phyloP scores from a whole-genome alignment of 208 protist genomes.

The Leishmania turanica region DNA sequence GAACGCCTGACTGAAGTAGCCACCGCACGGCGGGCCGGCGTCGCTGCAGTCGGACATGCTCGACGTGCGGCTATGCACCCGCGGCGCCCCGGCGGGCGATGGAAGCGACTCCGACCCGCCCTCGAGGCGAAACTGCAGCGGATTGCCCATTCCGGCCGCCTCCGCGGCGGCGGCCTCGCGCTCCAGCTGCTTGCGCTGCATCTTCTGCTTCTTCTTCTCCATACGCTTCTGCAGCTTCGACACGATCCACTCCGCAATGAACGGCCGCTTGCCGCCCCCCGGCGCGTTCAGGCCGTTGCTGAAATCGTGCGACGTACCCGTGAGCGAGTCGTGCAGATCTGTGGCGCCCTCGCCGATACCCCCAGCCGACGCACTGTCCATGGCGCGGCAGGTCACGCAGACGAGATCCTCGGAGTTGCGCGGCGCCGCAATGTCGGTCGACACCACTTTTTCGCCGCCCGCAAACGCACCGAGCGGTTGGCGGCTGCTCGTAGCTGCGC shows the following conservation, averaged over 20 bases:
- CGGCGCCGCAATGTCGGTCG: slow-evolving; percentile 10
- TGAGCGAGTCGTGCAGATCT: neutral
- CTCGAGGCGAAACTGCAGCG: neutral
- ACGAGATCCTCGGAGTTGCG: slow-evolving; percentile 26
- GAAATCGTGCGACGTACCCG: neutral
- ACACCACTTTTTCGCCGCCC: neutral
- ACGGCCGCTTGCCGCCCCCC: slow-evolving; percentile 5
- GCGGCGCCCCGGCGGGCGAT: neutral
- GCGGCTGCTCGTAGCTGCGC: neutral
- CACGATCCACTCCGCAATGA: slow-evolving; percentile 28
- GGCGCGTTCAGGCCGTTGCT: neutral
- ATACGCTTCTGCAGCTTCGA: slow-evolving; percentile 37
- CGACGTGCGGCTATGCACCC: slow-evolving; percentile 3
- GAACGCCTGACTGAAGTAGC: neutral
- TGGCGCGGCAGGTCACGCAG: neutral
- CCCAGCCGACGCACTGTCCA: neutral
- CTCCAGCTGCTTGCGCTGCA: slow-evolving; percentile 17
- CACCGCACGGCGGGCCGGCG: neutral
- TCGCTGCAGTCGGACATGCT: slow-evolving; percentile 12
- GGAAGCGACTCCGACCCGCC: neutral
- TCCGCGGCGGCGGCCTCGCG: slow-evolving; percentile 21
- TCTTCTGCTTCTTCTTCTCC: slow-evolving; percentile 33
- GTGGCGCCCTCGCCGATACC: neutral
- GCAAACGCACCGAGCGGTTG: neutral
- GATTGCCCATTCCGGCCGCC: neutral